Conservation (phyloP, 192 early-diverging fungal species). For the Backusella luteola region DNA sequence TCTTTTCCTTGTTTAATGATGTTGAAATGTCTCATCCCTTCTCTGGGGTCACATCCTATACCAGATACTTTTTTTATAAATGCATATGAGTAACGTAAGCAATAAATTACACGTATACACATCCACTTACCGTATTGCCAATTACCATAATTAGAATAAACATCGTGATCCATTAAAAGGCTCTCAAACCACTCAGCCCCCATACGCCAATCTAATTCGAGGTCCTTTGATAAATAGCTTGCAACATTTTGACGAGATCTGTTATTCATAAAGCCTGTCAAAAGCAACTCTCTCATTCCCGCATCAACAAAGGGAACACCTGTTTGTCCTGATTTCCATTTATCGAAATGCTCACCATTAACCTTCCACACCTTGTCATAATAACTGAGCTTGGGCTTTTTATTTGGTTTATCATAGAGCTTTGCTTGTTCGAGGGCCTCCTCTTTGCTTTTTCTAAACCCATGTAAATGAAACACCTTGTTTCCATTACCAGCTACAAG, state of each 20-base stretch:
- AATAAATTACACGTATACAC: not conserved
- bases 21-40: conserved; percentile 34
- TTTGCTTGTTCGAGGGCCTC: conserved; percentile 4
- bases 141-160: conserved; percentile 44
- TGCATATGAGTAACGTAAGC: not conserved
- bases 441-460: not conserved
- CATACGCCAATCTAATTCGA: conserved; percentile 31
- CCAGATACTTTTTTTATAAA: conserved; percentile 29
- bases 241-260: conserved; percentile 42
- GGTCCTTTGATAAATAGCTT: conserved; percentile 38
- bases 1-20: conserved; percentile 43
- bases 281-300: conserved; percentile 32
- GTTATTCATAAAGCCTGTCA: conserved; percentile 40
- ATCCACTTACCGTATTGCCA: conserved; percentile 38
- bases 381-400: not conserved
- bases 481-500: conserved; percentile 24
- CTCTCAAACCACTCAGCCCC: conserved; percentile 43
- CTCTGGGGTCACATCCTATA: conserved; percentile 41
- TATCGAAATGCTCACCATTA: conserved; percentile 4
- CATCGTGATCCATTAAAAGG: conserved; percentile 40
- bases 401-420: not conserved
- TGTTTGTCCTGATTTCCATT: conserved; percentile 33
- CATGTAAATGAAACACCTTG: conserved; percentile 22
- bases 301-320: conserved; percentile 47
- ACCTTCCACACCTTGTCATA: conserved; percentile 9